phyloP scores from a whole-genome alignment of 805 yeast species.

The Ogataea siamensis region DNA sequence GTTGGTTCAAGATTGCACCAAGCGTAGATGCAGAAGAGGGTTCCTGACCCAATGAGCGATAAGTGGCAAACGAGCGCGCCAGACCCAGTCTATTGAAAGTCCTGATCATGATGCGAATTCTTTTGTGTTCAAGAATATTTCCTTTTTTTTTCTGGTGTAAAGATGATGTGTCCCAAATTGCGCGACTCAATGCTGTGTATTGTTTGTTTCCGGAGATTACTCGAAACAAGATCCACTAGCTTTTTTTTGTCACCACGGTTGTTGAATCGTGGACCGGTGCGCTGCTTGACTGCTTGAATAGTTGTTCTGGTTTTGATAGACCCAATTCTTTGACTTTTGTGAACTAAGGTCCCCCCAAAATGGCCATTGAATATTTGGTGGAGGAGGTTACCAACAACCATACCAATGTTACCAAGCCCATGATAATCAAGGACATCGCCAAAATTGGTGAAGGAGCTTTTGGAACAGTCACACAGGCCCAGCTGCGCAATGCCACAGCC shows the following conservation, averaged over 20 bases:
- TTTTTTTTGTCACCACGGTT: neutral
- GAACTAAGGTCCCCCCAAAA: conserved; percentile 4
- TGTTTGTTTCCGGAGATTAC: conserved; percentile 10
- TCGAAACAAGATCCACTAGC: conserved; percentile 5
- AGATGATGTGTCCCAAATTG: conserved; percentile 6
- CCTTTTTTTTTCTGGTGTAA: conserved; percentile 5
- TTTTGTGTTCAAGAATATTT: neutral
- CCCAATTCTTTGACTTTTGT: neutral
- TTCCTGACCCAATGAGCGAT: conserved; percentile 5
- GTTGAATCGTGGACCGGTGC: conserved; percentile 2
- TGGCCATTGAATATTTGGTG: conserved; percentile 45
- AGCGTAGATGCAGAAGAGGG: conserved; percentile 21
- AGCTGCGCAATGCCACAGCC: conserved; percentile 34
- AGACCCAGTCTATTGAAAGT: neutral
- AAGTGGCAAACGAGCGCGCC: conserved; percentile 2
- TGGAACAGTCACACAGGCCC: conserved; percentile 81
- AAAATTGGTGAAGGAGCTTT: conserved; percentile 85
- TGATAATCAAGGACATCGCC: conserved; percentile 69
- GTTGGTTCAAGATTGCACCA: conserved; percentile 28
- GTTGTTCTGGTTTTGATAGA: neutral
- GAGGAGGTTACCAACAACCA: conserved; percentile 63
- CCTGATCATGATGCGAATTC: conserved; percentile 3
- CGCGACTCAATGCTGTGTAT: conserved; percentile 7
- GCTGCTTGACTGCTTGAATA: conserved; percentile 2
- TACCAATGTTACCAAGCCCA: conserved; percentile 50